Percentiles rank a stretch among this genome's conserved stretches.
These are phyloP conservation scores for Amphirosellinia nigrospora DNA, from an alignment of 495 filamentous ascomycete species.

Conservation along the genomic window DNA sequence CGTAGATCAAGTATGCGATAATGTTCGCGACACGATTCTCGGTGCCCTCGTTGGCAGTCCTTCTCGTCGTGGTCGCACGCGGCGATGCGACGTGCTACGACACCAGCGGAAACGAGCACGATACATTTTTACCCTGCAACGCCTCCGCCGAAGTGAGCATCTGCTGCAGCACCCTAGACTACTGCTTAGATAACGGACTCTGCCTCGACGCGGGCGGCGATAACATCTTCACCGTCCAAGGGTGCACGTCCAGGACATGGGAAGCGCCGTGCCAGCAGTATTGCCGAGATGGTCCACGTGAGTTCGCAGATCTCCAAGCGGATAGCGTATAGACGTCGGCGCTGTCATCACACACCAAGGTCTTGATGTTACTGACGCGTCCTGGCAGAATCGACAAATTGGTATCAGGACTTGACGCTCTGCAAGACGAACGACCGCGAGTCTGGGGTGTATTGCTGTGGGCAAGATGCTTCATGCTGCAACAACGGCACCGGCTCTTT, in stretches of 20 bases:
- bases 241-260: slow-evolving; percentile 36
- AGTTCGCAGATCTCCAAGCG: not conserved
- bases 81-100: slow-evolving; percentile 16
- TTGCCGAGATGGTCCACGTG: not conserved
- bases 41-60: not conserved
- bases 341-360: not conserved
- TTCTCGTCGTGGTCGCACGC: not conserved
- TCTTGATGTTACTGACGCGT: not conserved
- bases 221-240: slow-evolving; percentile 37
- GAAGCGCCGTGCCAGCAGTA: slow-evolving; percentile 23
- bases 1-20: not conserved
- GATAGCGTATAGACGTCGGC: not conserved
- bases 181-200: slow-evolving; percentile 33
- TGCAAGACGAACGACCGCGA: not conserved
- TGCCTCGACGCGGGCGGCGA: slow-evolving; percentile 29
- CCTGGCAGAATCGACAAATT: not conserved
- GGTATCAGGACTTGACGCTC: slow-evolving; percentile 14
- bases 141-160: slow-evolving; percentile 20
- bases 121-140: slow-evolving; percentile 24
- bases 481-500: slow-evolving; percentile 7
- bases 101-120: not conserved
- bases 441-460: slow-evolving; percentile 29
- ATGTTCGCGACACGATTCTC: not conserved
- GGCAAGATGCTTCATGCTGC: slow-evolving; percentile 29
- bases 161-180: slow-evolving; percentile 41